Conservation (phyloP, 2,329 filamentous ascomycete species). For the Thyridium curvatum region DNA sequence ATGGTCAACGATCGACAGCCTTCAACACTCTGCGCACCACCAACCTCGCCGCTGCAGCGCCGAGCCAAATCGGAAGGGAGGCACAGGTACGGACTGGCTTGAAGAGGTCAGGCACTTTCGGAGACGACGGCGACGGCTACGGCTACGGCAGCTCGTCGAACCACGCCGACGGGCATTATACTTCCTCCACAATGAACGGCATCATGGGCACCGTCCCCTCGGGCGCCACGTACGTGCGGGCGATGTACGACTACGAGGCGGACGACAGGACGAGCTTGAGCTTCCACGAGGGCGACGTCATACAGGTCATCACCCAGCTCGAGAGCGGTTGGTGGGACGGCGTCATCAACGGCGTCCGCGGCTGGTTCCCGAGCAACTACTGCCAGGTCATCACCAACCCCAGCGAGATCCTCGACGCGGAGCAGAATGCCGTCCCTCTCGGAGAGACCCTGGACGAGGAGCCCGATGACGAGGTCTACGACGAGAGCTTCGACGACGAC, state of each 20-base stretch:
- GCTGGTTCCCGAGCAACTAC: slow-evolving; percentile 99
- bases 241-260: slow-evolving; percentile 95
- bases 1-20: slow-evolving; percentile 30
- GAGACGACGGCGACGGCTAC: slow-evolving; percentile 15
- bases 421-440: slow-evolving; percentile 46
- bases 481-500: slow-evolving; percentile 61
- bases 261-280: slow-evolving; percentile 95
- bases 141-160: slow-evolving; percentile 19
- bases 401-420: slow-evolving; percentile 62
- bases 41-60: slow-evolving; percentile 1
- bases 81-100: not conserved
- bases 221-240: slow-evolving; percentile 82
- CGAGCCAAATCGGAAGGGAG: not conserved
- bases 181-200: slow-evolving; percentile 47
- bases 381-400: slow-evolving; percentile 78
- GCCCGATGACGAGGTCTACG: slow-evolving; percentile 61
- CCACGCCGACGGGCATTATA: slow-evolving; percentile 10
- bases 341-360: slow-evolving; percentile 90
- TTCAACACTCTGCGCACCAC: slow-evolving; percentile 3
- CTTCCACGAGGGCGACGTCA: slow-evolving; percentile 94
- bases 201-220: slow-evolving; percentile 52
- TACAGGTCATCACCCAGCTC: slow-evolving; percentile 95
- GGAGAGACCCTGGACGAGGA: slow-evolving; percentile 55
- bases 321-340: slow-evolving; percentile 99
- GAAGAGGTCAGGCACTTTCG: not conserved